Conservation (phyloP, 768 basidiomycete genomes). For the Exidia glandulosa region DNA sequence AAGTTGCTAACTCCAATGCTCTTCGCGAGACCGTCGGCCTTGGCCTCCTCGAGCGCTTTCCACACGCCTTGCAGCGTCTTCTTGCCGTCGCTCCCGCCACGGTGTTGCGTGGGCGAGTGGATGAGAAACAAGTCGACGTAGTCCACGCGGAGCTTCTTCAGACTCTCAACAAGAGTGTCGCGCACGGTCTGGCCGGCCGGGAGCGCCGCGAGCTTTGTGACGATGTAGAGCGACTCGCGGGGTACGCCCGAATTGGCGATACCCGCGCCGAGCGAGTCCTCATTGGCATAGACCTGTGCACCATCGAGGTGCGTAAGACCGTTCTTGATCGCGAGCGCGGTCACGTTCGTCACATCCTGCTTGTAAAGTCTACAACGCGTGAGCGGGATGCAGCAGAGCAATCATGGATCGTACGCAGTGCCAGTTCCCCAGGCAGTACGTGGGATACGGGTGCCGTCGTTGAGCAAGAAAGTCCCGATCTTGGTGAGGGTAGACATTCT, state of each 20-base stretch:
- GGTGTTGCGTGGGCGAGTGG: conserved; percentile 24
- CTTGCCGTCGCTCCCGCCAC: conserved; percentile 19
- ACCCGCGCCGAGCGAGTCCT: conserved; percentile 39
- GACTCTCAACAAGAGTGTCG: conserved; percentile 37
- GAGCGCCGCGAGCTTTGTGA: conserved; percentile 37
- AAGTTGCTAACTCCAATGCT: conserved; percentile 71
- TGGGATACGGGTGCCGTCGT: conserved; percentile 1
- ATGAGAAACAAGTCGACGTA: conserved; percentile 57
- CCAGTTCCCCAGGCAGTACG: conserved; percentile 1
- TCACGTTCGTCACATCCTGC: neutral
- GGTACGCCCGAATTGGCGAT: conserved; percentile 19
- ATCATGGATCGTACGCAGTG: no score
- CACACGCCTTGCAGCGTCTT: conserved; percentile 36
- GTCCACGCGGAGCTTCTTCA: conserved; percentile 41
- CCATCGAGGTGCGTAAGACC: conserved; percentile 54
- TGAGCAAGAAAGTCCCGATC: neutral
- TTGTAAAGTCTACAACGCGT: no score
- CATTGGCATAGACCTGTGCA: conserved; percentile 51
- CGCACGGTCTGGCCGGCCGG: conserved; percentile 34
- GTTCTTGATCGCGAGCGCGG: conserved; percentile 38
- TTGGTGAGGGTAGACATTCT: no score
- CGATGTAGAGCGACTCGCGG: conserved; percentile 48
- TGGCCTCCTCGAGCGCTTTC: conserved; percentile 49
- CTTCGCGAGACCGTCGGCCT: conserved; percentile 31
- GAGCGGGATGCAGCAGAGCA: no score